These are phyloP conservation scores for Mycosphaerella sp. DNA, from an alignment of 2,329 filamentous ascomycete genomes.

Conservation along the genomic window DNA sequence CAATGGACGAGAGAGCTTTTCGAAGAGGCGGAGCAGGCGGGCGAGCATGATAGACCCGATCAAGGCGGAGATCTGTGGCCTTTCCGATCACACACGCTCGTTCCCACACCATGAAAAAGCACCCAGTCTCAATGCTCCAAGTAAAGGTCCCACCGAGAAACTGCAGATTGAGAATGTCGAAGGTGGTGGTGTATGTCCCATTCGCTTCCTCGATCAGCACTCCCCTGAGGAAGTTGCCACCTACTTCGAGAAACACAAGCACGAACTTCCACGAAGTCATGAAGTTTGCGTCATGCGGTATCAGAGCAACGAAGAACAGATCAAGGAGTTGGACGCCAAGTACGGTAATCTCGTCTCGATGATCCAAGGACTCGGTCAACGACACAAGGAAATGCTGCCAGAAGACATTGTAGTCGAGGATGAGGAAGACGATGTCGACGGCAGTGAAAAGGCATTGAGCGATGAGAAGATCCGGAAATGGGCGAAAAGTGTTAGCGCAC, in stretches of 20 bases:
- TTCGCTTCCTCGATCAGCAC: slow-evolving; percentile 86
- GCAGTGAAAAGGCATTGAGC: slow-evolving; percentile 44
- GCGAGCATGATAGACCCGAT: slow-evolving; percentile 33
- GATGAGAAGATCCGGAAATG: slow-evolving; percentile 75
- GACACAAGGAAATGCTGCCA: slow-evolving; percentile 82
- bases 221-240: slow-evolving; percentile 87
- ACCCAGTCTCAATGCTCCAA: slow-evolving; percentile 7
- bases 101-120: slow-evolving; percentile 12
- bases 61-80: slow-evolving; percentile 34
- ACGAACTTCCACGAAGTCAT: slow-evolving; percentile 88
- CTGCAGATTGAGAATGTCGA: slow-evolving; percentile 27
- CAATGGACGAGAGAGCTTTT: slow-evolving; percentile 43
- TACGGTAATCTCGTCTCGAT: slow-evolving; percentile 89
- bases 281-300: slow-evolving; percentile 87
- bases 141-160: slow-evolving; percentile 11
- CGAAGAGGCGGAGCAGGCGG: slow-evolving; percentile 25
- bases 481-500: slow-evolving; percentile 68
- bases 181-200: slow-evolving; percentile 69
- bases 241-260: slow-evolving; percentile 93
- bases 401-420: slow-evolving; percentile 47
- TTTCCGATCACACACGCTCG: slow-evolving; percentile 26
- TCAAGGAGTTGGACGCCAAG: slow-evolving; percentile 85
- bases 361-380: slow-evolving; percentile 82
- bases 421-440: slow-evolving; percentile 33
- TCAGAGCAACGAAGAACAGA: slow-evolving; percentile 77